Base-by-base conservation (phyloP, 2,329 filamentous ascomycete genomes). In the Botrytis fragariae region DNA sequence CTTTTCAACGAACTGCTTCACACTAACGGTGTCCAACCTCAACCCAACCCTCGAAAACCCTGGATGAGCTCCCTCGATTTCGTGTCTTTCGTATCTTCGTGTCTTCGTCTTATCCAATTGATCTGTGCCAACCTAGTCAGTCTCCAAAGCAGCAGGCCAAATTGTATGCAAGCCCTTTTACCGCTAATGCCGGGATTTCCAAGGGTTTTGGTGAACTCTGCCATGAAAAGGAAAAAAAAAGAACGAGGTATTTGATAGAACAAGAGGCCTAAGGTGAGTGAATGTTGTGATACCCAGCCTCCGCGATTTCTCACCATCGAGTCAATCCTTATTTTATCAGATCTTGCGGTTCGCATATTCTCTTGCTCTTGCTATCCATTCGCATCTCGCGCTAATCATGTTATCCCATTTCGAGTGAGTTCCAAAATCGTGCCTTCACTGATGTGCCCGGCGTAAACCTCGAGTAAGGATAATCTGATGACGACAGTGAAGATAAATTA, bases 381-480 rank as follows among this genome's bases (percentile, higher is more conserved):
- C 48, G 37, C 68, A 51, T 35, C 61, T 68, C 63, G 68, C 39
- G 65, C 61, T 57, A 54, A 59, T 64, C 51, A 69, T 70, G 62
- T 39, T 67, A 64, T 51, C 35, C 29, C 42, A 59, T 44, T 35
- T 57, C 45, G 70, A 72, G 37, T 74, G 67, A 71, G 37, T n/a
- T n/a, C 39, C 29, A 51, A 62, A 68, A 22, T 59, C 69, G 61
- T 72, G 48, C 69, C 72, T 71, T 25, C 69, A 42, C 45, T 65
- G 65, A 57, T 75, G 74, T 35, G 69, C 64, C 69, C 62, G 72
- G 76, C 77, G 74, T 76, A 65, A 57, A 64, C 48, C 45, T 65
- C 35, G 29, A 77, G 74, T 39, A 42, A 39, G 63, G 73, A 60
- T 44, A 73, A 67, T 45, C 62, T 74, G 74, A 75, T 77, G 62